Evolutionary conservation across 495 filamentous ascomycete genomes (phyloP).

Genomic region (Daldinia loculata): DNA sequence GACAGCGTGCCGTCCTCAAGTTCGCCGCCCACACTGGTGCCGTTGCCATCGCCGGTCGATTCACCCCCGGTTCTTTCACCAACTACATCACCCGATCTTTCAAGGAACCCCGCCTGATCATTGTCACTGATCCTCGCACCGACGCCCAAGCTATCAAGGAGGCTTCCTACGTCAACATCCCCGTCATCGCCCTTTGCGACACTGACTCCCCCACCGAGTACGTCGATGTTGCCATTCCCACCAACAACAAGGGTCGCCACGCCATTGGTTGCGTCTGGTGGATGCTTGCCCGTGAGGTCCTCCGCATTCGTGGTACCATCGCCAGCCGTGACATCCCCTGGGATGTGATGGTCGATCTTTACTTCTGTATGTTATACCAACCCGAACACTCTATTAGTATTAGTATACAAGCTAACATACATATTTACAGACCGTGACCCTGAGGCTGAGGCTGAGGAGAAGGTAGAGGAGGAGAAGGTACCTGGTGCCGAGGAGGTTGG

Average conservation of each 20-base stretch:
- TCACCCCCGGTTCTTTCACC: constrained; percentile 99
- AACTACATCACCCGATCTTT: constrained; percentile 99
- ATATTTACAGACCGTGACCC: constrained; percentile 82
- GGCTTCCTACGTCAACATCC: constrained; percentile 99
- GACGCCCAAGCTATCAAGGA: constrained; percentile 99
- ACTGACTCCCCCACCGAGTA: constrained; percentile 99
- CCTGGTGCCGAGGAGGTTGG: constrained; percentile 87
- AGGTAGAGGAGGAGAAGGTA: constrained; percentile 73
- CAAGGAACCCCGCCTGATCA: constrained; percentile 99
- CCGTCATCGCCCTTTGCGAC: constrained; percentile 98
- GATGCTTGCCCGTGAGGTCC: constrained; percentile 99
- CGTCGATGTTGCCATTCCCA: constrained; percentile 99
- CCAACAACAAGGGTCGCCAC: constrained; percentile 99
- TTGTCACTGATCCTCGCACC: constrained; percentile 99
- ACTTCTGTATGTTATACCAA: constrained; percentile 76
- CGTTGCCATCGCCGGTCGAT: constrained; percentile 97
- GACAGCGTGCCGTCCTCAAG: constrained; percentile 98
- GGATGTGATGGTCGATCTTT: constrained; percentile 99
- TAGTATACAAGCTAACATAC: constrained; percentile 35
- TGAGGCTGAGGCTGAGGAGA: constrained; percentile 97
- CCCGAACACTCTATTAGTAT: not conserved
- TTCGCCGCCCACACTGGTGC: constrained; percentile 98
- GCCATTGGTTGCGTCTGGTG: constrained; percentile 99
- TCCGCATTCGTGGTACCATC: constrained; percentile 95
- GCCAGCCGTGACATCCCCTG: constrained; percentile 92